Conservation (phyloP, 1,284 basidiomycete species). For the Tetrapyrgos nigripes region DNA sequence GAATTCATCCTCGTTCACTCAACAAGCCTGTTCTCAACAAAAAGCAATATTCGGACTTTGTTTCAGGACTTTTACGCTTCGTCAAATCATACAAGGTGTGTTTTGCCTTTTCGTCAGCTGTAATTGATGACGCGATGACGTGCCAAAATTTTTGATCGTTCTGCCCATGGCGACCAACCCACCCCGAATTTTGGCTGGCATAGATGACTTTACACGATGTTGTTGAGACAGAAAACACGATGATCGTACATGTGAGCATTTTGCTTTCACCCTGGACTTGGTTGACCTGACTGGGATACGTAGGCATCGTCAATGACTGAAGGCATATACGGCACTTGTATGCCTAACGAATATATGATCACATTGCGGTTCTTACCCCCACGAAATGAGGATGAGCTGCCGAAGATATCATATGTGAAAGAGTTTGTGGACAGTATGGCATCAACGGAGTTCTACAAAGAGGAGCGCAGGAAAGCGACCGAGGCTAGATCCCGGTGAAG, state of each 20-base stretch:
- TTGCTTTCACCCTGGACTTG: background rate
- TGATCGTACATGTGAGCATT: constrained; percentile 37
- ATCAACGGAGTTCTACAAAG: constrained; percentile 35
- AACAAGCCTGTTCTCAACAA: constrained; percentile 42
- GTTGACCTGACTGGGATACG: background rate
- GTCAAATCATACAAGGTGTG: constrained; percentile 36
- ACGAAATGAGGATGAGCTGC: constrained; percentile 21
- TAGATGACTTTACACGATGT: constrained; percentile 41
- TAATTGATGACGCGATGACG: too few relatives aligned
- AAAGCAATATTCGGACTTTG: constrained; percentile 39
- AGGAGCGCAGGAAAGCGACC: constrained; percentile 33
- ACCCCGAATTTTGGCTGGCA: background rate
- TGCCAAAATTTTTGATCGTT: too few relatives aligned
- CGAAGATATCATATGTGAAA: constrained; percentile 40
- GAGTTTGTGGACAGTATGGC: constrained; percentile 42
- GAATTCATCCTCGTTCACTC: constrained; percentile 41
- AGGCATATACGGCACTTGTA: constrained; percentile 34
- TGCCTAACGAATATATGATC: constrained; percentile 39
- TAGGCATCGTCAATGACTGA: constrained; percentile 35
- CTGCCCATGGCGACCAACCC: too few relatives aligned
- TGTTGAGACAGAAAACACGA: constrained; percentile 40
- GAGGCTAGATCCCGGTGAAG: constrained; percentile 7
- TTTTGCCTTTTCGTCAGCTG: background rate
- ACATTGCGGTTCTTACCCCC: constrained; percentile 37
- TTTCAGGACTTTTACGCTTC: constrained; percentile 32